A percentile compares a stretch with the other conserved stretches of the same genome.
These are phyloP conservation scores for Quercus berberidifolia DNA, from an alignment of 306 rosid species.

Conservation along the genomic window DNA sequence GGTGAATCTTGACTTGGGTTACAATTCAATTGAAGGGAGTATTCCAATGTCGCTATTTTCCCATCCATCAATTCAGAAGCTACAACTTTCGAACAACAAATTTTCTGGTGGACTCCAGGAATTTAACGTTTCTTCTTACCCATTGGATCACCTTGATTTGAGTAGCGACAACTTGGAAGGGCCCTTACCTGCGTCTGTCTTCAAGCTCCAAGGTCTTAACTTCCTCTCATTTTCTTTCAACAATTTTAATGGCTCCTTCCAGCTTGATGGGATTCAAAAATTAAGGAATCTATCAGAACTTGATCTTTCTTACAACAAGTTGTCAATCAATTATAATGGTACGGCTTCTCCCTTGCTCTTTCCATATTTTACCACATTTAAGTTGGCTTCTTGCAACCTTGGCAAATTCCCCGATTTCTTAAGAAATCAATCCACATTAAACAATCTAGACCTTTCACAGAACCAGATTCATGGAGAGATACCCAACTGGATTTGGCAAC, in stretches of 20 bases:
- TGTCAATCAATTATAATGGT: not conserved
- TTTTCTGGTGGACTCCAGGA: constrained; percentile 10
- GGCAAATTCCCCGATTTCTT: constrained; percentile 28
- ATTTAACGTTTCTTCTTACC: not conserved
- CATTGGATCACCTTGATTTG: constrained; percentile 41
- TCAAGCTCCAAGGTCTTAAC: not conserved
- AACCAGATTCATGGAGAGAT: constrained; percentile 38
- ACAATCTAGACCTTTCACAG: constrained; percentile 32
- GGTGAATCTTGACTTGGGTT: constrained; percentile 7
- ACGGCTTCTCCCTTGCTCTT: not conserved
- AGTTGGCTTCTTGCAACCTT: constrained; percentile 35
- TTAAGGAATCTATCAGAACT: constrained; percentile 18
- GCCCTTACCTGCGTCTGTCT: constrained; percentile 17
- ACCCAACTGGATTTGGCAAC: constrained; percentile 52
- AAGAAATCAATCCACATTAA: constrained; percentile 9
- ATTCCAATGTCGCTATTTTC: constrained; percentile 23
- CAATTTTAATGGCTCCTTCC: constrained; percentile 37
- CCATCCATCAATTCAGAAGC: not conserved
- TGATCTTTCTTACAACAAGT: constrained; percentile 39
- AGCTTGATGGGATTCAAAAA: not conserved
- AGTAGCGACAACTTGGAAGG: constrained; percentile 48
- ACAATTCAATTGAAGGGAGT: constrained; percentile 22
- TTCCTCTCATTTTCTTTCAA: constrained; percentile 32
- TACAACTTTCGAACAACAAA: constrained; percentile 16
- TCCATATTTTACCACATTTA: constrained; percentile 4